These are phyloP conservation scores for Entomortierella lignicola DNA, from an alignment of 192 early-diverging fungal genomes.

Conservation along the genomic window DNA sequence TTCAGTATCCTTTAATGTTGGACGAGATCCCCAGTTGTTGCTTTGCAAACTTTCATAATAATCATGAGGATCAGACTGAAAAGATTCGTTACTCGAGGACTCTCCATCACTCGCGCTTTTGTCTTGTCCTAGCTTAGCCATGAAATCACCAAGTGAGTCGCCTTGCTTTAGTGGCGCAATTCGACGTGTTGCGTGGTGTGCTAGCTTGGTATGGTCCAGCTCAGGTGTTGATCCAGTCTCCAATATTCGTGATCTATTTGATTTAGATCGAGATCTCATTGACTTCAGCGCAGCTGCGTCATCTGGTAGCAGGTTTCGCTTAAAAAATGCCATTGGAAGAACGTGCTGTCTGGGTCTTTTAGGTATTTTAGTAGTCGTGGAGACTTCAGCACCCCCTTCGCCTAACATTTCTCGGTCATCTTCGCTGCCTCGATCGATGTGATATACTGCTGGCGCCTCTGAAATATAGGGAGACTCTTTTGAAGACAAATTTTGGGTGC, in stretches of 20 bases:
- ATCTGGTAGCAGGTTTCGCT: slow-evolving; percentile 14
- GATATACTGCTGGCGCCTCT: background rate
- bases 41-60: background rate
- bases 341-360: slow-evolving; percentile 20
- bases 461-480: too few species aligned
- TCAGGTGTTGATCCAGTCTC: background rate
- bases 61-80: background rate
- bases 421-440: background rate
- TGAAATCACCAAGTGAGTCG: slow-evolving; percentile 14
- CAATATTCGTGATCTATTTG: background rate
- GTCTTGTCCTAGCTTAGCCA: slow-evolving; percentile 31
- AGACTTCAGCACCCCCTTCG: background rate
- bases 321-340: slow-evolving; percentile 32
- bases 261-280: slow-evolving; percentile 7
- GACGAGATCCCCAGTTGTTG: background rate
- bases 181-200: slow-evolving; percentile 40
- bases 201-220: background rate
- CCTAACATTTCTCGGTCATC: background rate
- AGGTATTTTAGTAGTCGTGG: background rate
- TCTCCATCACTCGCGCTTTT: slow-evolving; percentile 19
- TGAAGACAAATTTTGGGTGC: too few species aligned
- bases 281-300: slow-evolving; percentile 15
- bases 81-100: background rate
- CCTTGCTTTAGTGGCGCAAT: slow-evolving; percentile 15
- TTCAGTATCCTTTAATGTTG: background rate